phyloP scores from a whole-genome alignment of 2,329 filamentous ascomycete species.

The Sporothrix schenckii region DNA sequence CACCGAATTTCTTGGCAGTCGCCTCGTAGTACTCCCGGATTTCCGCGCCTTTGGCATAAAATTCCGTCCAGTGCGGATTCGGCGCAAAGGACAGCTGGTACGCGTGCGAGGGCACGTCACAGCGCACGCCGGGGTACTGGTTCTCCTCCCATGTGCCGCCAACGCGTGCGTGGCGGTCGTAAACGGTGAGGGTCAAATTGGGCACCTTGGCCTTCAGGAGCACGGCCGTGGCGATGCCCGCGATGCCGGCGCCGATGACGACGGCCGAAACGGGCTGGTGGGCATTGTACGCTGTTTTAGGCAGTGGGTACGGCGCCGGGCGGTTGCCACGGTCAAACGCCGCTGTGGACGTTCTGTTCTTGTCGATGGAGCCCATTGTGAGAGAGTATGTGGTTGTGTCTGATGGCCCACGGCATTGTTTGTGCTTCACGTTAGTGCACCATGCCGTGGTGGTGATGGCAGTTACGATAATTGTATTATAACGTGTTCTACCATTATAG shows the following conservation, averaged over 20 bases:
- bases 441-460: neutral
- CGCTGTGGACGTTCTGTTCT: neutral
- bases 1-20: conserved; percentile 15
- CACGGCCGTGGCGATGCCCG: conserved; percentile 46
- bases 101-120: conserved; percentile 36
- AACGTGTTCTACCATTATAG: neutral
- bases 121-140: conserved; percentile 50
- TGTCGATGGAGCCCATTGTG: neutral
- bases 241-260: conserved; percentile 54
- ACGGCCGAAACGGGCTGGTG: conserved; percentile 24
- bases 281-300: conserved; percentile 1
- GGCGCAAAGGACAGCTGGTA: conserved; percentile 36
- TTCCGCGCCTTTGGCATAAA: conserved; percentile 35
- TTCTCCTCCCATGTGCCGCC: conserved; percentile 45
- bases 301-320: conserved; percentile 4
- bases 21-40: conserved; percentile 35
- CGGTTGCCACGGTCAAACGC: conserved; percentile 8
- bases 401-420: neutral
- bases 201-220: conserved; percentile 36
- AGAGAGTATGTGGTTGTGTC: neutral
- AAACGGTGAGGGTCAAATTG: conserved; percentile 30
- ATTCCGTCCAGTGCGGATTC: conserved; percentile 34
- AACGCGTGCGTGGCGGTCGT: conserved; percentile 23
- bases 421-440: neutral
- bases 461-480: neutral